Evolutionary conservation across 75 land plant species (phyloP).

Genomic region (Pinus taeda): DNA sequence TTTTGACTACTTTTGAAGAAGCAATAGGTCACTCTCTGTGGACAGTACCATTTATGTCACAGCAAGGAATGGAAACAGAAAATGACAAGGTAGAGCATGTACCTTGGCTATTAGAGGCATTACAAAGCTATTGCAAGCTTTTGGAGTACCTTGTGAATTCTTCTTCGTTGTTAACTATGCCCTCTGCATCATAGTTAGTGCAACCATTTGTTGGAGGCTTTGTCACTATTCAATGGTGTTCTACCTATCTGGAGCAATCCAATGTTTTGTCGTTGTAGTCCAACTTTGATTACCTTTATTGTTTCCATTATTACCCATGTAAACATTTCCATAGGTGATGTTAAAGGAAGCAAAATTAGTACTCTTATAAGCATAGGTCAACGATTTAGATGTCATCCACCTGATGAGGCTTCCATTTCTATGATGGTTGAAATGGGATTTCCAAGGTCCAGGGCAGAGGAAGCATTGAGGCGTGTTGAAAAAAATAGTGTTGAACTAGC

Average conservation of each 20-base stretch:
- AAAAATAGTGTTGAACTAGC: slow-evolving; percentile 93
- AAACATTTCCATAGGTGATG: slow-evolving; percentile 71
- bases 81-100: slow-evolving; percentile 30
- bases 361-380: slow-evolving; percentile 28
- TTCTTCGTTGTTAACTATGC: slow-evolving; percentile 52
- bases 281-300: slow-evolving; percentile 58
- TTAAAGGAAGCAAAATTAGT: slow-evolving; percentile 35
- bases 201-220: slow-evolving; percentile 67
- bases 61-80: slow-evolving; percentile 34
- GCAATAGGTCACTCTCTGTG: slow-evolving; percentile 87
- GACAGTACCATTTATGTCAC: slow-evolving; percentile 56
- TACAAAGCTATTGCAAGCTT: slow-evolving; percentile 62
- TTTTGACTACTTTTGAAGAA: slow-evolving; percentile 85
- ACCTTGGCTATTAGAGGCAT: slow-evolving; percentile 79
- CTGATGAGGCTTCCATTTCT: slow-evolving; percentile 81
- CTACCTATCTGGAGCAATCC: slow-evolving; percentile 96
- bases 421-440: slow-evolving; percentile 97
- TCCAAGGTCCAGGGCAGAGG: slow-evolving; percentile 83
- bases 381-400: slow-evolving; percentile 54
- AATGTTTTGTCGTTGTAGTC: slow-evolving; percentile 63
- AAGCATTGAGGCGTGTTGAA: slow-evolving; percentile 76
- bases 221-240: slow-evolving; percentile 58
- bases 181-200: slow-evolving; percentile 66
- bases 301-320: slow-evolving; percentile 67
- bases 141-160: slow-evolving; percentile 83